A percentile compares a stretch with the other conserved stretches of the same genome.
These are phyloP conservation scores for Hortiboletus flavorubellus DNA, from an alignment of 768 basidiomycete species.

Conservation along the genomic window DNA sequence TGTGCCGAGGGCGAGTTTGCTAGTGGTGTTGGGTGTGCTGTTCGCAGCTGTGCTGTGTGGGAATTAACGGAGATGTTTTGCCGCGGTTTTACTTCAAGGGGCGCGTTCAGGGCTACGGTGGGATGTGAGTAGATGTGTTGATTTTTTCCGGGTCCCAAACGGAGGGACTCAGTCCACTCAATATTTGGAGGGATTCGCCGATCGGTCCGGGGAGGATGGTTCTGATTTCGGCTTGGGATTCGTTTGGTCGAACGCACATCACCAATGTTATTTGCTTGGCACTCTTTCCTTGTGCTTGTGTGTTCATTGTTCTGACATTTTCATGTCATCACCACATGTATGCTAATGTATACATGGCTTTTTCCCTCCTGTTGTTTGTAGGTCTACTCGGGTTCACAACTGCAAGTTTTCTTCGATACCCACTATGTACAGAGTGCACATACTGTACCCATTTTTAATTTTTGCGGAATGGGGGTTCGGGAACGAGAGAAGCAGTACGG, in stretches of 20 bases:
- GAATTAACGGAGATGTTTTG: slow-evolving; percentile 6
- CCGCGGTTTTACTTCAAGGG: neutral
- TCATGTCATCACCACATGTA: neutral
- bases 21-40: slow-evolving; percentile 10
- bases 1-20: slow-evolving; percentile 2
- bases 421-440: neutral
- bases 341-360: neutral
- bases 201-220: neutral
- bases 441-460: neutral
- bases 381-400: neutral
- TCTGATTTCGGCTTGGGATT: neutral
- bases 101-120: neutral
- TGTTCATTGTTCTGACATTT: neutral
- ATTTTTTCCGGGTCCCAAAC: neutral
- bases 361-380: neutral
- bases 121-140: neutral
- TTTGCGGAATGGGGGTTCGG: too few relatives aligned
- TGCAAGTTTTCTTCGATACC: neutral
- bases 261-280: neutral
- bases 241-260: neutral
- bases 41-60: slow-evolving; percentile 7
- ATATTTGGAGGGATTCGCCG: neutral
- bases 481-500: too few relatives aligned
- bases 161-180: too few relatives aligned
- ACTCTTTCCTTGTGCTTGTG: neutral